Conservation (phyloP, 2,329 filamentous ascomycete genomes). For the Beauveria scarabaeidicola region DNA sequence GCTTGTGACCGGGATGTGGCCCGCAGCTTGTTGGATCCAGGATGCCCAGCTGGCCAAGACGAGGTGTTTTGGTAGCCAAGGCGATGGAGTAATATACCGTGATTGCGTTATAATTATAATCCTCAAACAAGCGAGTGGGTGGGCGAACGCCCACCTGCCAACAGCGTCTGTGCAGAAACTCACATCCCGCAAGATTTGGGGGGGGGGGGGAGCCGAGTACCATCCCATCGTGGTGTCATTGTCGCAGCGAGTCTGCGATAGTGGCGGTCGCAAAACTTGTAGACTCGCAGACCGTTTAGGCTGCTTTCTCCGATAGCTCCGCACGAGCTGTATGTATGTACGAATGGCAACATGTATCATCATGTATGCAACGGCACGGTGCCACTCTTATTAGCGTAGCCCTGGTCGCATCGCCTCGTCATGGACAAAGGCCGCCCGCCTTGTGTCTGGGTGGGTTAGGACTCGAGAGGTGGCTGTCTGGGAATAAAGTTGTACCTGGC, state of each 20-base stretch:
- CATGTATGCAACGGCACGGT: not conserved
- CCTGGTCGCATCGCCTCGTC: not conserved
- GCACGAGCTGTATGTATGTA: not conserved
- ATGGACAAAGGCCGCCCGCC: not conserved
- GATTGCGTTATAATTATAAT: conserved; percentile 2
- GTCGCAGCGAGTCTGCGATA: not conserved
- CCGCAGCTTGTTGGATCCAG: too few species aligned
- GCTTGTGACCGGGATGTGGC: not conserved
- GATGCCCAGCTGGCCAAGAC: too few species aligned
- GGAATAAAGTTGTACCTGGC: not conserved
- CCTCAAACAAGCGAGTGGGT: not conserved
- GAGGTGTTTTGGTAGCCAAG: too few species aligned
- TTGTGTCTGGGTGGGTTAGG: not conserved
- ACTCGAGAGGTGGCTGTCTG: not conserved
- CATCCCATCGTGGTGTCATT: not conserved
- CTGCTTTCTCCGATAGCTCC: conserved; percentile 7
- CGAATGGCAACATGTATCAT: not conserved
- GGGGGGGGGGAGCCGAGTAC: not conserved
- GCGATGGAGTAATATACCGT: not conserved
- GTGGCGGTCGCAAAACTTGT: not conserved
- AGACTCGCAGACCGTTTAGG: not conserved
- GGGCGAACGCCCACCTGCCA: not conserved
- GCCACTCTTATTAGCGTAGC: not conserved
- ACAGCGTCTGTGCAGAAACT: not conserved
- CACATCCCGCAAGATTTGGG: not conserved